Evolutionary conservation across 148 eudicot genomes (phyloP).

Genomic region (Camellia lanceoleosa): DNA sequence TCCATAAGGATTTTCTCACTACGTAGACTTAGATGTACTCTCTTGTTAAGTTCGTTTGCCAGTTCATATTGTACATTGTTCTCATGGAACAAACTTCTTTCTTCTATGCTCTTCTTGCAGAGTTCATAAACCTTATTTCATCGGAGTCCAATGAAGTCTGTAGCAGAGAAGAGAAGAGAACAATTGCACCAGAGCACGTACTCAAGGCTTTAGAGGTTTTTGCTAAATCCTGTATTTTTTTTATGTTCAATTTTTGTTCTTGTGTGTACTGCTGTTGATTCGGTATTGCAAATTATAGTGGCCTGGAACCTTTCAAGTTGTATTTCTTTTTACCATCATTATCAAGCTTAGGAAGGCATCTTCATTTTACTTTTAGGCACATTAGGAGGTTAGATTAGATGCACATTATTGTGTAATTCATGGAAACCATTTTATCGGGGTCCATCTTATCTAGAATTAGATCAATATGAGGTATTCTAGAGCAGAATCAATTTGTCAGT

Average conservation of each 20-base stretch:
- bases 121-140: slow-evolving; percentile 84
- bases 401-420: neutral
- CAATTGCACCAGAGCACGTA: slow-evolving; percentile 98
- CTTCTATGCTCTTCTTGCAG: slow-evolving; percentile 35
- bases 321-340: neutral
- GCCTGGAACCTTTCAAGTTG: neutral
- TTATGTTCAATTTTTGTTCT: neutral
- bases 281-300: neutral
- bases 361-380: neutral
- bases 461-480: neutral
- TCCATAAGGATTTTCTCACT: neutral
- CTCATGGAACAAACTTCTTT: neutral
- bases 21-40: neutral
- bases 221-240: neutral
- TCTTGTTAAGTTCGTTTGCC: neutral
- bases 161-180: slow-evolving; percentile 74
- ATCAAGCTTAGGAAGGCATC: neutral
- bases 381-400: neutral
- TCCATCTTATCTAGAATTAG: neutral
- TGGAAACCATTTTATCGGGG: neutral
- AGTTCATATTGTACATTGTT: neutral
- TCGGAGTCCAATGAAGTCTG: slow-evolving; percentile 99
- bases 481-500: neutral
- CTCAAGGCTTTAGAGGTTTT: slow-evolving; percentile 89
- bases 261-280: neutral